Evolutionary conservation across 805 yeast genomes (phyloP).

Genomic region (Cyberlindnera samutprakarnensis): DNA sequence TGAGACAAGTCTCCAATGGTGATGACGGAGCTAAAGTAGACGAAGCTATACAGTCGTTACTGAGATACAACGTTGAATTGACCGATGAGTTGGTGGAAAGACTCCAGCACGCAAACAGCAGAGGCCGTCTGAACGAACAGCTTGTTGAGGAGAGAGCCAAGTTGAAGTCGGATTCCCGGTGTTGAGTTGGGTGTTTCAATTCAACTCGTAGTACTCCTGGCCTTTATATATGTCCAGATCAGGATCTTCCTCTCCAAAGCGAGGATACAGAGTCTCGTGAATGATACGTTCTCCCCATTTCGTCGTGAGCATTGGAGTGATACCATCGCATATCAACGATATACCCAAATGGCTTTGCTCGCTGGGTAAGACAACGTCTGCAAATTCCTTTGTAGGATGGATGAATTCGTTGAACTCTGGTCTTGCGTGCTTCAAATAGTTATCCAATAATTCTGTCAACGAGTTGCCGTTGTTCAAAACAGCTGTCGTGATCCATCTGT

Average conservation of each 20-base stretch:
- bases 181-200: slow-evolving; percentile 5
- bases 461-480: slow-evolving; percentile 19
- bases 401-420: slow-evolving; percentile 63
- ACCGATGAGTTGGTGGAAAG: neutral
- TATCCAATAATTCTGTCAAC: slow-evolving; percentile 25
- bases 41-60: neutral
- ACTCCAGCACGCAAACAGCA: neutral
- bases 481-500: slow-evolving; percentile 55
- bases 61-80: neutral
- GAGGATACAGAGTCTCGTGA: slow-evolving; percentile 8
- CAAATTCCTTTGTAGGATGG: slow-evolving; percentile 58
- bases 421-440: slow-evolving; percentile 50
- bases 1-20: neutral
- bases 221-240: slow-evolving; percentile 23
- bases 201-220: slow-evolving; percentile 31
- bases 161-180: slow-evolving; percentile 23
- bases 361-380: slow-evolving; percentile 69
- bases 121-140: slow-evolving; percentile 31
- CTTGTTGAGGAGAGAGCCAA: slow-evolving; percentile 24
- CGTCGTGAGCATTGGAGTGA: slow-evolving; percentile 23
- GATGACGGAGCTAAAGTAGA: neutral
- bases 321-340: slow-evolving; percentile 55
- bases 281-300: slow-evolving; percentile 1
- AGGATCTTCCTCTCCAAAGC: slow-evolving; percentile 10
- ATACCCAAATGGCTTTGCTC: slow-evolving; percentile 59